Percentiles rank a stretch among this genome's conserved stretches.
phyloP scores from a whole-genome alignment of 306 rosid genomes.

The Inga oerstediana region DNA sequence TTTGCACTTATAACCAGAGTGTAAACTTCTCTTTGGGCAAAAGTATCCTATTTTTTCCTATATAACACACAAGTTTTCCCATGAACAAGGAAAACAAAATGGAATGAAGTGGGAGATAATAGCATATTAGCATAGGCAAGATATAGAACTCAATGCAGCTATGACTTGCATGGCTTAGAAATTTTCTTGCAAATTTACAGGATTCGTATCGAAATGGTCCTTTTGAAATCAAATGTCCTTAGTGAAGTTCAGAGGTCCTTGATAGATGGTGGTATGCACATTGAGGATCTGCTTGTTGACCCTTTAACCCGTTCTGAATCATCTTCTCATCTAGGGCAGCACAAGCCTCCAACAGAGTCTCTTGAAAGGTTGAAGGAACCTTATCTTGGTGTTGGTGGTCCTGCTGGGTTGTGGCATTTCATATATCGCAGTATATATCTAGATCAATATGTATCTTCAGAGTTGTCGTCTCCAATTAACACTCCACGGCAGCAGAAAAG shows the following conservation, averaged over 20 bases:
- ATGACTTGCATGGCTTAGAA: constrained; percentile 35
- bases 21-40: neutral
- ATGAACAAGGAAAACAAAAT: neutral
- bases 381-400: constrained; percentile 71
- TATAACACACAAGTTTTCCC: neutral
- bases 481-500: constrained; percentile 79
- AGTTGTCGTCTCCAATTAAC: constrained; percentile 71
- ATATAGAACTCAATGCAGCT: constrained; percentile 8
- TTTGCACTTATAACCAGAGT: neutral
- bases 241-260: constrained; percentile 97
- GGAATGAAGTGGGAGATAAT: neutral
- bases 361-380: constrained; percentile 70
- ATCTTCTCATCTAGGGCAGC: constrained; percentile 69
- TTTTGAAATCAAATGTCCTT: constrained; percentile 87
- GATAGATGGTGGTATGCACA: constrained; percentile 95
- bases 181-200: constrained; percentile 53
- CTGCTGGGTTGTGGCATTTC: constrained; percentile 97
- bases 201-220: constrained; percentile 83
- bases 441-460: constrained; percentile 93
- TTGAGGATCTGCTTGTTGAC: constrained; percentile 82
- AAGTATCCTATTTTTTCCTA: neutral
- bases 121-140: neutral
- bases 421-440: constrained; percentile 90
- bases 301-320: constrained; percentile 60
- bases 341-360: constrained; percentile 70